Percentiles rank a stretch among this genome's conserved stretches.
Evolutionary conservation across 495 filamentous ascomycete species (phyloP).

Genomic region (Physcia stellaris): DNA sequence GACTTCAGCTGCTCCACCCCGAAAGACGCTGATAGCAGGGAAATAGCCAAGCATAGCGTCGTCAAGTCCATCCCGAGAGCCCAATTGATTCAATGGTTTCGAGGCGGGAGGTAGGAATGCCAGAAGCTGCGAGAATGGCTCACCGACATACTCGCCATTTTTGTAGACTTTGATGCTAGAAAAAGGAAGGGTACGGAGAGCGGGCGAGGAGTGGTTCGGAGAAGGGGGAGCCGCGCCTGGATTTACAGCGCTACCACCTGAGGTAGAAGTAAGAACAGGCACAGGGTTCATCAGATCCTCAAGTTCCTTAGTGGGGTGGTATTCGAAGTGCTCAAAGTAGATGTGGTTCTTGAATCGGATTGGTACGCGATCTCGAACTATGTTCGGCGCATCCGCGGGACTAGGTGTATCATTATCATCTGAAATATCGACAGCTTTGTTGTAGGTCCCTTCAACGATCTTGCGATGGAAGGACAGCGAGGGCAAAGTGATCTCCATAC

Average conservation of each 20-base stretch:
- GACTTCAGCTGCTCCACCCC: constrained; percentile 77
- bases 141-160: constrained; percentile 78
- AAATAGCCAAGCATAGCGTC: constrained; percentile 94
- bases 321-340: constrained; percentile 92
- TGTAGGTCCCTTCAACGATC: constrained; percentile 74
- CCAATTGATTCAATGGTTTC: constrained; percentile 50
- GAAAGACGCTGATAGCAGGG: constrained; percentile 82
- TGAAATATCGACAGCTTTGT: constrained; percentile 57
- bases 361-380: constrained; percentile 86
- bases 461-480: constrained; percentile 73
- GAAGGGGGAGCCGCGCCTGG: constrained; percentile 38
- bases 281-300: constrained; percentile 73
- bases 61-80: constrained; percentile 70
- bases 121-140: constrained; percentile 75
- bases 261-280: constrained; percentile 32
- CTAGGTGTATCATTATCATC: constrained; percentile 38
- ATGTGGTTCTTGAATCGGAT: constrained; percentile 86
- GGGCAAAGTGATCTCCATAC: constrained; percentile 81
- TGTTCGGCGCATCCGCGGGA: constrained; percentile 41
- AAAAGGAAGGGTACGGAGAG: constrained; percentile 70
- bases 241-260: constrained; percentile 18
- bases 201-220: constrained; percentile 56
- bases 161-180: constrained; percentile 82
- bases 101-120: constrained; percentile 88
- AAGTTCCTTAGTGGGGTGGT: constrained; percentile 74